Percentiles rank a stretch among this genome's conserved stretches.
These are phyloP conservation scores for Clonostachys rhizophaga DNA, from an alignment of 2,329 filamentous ascomycete species.

Conservation along the genomic window DNA sequence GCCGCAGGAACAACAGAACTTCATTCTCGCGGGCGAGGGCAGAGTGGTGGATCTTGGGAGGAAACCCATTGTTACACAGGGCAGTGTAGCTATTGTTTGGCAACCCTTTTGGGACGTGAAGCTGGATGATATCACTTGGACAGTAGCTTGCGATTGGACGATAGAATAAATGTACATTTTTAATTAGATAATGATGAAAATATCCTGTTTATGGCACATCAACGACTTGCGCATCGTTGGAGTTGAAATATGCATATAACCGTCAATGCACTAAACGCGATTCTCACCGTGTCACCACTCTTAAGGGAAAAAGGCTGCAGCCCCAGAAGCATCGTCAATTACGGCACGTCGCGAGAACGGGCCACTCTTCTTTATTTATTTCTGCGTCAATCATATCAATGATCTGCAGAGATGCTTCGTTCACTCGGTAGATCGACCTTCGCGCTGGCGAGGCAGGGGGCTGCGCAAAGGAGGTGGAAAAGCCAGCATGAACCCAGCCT, in stretches of 20 bases:
- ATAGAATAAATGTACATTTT: slow-evolving; percentile 2
- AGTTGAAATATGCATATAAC: slow-evolving; percentile 20
- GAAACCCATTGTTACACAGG: slow-evolving; percentile 16
- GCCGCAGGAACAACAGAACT: no score
- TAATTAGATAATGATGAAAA: neutral
- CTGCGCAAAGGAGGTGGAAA: neutral
- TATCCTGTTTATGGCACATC: neutral
- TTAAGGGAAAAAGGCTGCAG: no score
- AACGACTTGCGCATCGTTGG: neutral
- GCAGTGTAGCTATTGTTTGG: slow-evolving; percentile 23
- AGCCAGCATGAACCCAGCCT: neutral
- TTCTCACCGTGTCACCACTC: neutral
- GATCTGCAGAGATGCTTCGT: neutral
- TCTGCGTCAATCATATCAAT: neutral
- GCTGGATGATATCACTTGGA: slow-evolving; percentile 24
- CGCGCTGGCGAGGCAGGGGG: slow-evolving; percentile 6
- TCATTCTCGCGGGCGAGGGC: slow-evolving; percentile 29
- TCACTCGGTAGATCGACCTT: slow-evolving; percentile 4
- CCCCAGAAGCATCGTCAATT: no score
- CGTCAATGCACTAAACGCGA: slow-evolving; percentile 26
- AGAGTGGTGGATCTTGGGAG: slow-evolving; percentile 25
- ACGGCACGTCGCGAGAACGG: no score
- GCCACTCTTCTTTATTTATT: no score
- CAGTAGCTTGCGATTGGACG: slow-evolving; percentile 31
- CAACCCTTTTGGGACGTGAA: slow-evolving; percentile 30